Conservation (phyloP, 2,329 filamentous ascomycete genomes). For the Exophiala dermatitidis region DNA sequence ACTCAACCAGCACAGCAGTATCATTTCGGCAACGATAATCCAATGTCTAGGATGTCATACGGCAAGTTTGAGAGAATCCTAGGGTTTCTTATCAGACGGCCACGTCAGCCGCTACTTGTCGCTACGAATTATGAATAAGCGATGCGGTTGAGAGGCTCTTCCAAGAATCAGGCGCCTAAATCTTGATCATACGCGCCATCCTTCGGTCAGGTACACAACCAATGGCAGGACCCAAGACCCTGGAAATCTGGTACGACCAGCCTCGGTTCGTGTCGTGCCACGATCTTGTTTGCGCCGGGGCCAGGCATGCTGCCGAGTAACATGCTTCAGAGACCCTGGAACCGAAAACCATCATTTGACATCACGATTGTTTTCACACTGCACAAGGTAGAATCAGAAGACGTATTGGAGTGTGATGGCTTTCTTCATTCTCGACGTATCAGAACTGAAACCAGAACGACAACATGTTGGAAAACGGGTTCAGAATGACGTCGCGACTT, state of each 20-base stretch:
- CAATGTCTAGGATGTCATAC: background rate
- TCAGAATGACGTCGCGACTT: background rate
- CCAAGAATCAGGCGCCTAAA: constrained; percentile 13
- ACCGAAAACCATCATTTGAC: background rate
- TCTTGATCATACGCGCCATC: constrained; percentile 6
- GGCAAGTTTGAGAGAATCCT: background rate
- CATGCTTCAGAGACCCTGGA: background rate
- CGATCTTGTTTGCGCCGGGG: background rate
- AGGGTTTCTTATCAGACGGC: background rate
- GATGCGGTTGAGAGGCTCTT: background rate
- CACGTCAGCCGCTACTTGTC: constrained; percentile 13
- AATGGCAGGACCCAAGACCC: constrained; percentile 2
- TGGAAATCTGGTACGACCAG: constrained; percentile 4
- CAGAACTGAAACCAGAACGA: background rate
- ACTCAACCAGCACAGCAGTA: no score
- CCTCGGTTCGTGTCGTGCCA: constrained; percentile 15
- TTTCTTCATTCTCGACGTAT: constrained; percentile 5
- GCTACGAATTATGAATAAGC: background rate
- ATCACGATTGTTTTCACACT: background rate
- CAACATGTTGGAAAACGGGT: background rate
- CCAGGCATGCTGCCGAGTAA: background rate
- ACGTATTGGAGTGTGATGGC: constrained; percentile 9
- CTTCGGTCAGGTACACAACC: constrained; percentile 12
- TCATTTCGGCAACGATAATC: no score
- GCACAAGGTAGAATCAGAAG: constrained; percentile 14